phyloP scores from a whole-genome alignment of 2,329 filamentous ascomycete genomes.

The Pseudogymnoascus sp. region DNA sequence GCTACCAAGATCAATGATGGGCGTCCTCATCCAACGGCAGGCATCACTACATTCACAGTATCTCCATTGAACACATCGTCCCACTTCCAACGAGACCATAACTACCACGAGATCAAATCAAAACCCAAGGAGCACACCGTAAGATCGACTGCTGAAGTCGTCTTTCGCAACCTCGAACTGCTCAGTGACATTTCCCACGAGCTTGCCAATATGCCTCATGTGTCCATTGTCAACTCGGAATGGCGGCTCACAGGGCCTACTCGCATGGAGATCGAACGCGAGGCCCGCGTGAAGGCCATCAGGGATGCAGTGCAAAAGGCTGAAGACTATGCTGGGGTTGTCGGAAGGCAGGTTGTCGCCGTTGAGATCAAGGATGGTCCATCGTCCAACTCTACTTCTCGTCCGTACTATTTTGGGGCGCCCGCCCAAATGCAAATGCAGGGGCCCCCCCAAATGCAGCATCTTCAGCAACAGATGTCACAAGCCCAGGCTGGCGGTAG shows the following conservation, averaged over 20 bases:
- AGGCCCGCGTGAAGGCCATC: slow-evolving; percentile 19
- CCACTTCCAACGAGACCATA: neutral
- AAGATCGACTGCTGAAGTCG: slow-evolving; percentile 13
- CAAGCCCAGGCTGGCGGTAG: neutral
- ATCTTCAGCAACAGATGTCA: neutral
- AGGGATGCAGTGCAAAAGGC: slow-evolving; percentile 20
- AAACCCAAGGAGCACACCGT: slow-evolving; percentile 13
- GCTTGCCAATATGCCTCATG: slow-evolving; percentile 17
- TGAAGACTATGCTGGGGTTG: slow-evolving; percentile 18
- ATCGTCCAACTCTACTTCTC: neutral
- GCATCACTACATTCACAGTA: slow-evolving; percentile 19
- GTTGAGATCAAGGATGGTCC: slow-evolving; percentile 18
- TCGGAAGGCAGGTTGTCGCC: slow-evolving; percentile 16
- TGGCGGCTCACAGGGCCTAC: slow-evolving; percentile 18
- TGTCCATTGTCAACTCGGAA: slow-evolving; percentile 16
- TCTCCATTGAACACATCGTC: slow-evolving; percentile 15
- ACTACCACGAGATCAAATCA: neutral
- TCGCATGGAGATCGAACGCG: slow-evolving; percentile 14
- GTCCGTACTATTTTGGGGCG: neutral
- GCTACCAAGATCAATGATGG: slow-evolving; percentile 18
- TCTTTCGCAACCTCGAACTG: slow-evolving; percentile 18
- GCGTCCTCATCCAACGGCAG: slow-evolving; percentile 16
- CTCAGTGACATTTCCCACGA: slow-evolving; percentile 14
- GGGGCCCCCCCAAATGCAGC: neutral
- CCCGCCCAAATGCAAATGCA: neutral